Evolutionary conservation across 2,329 filamentous ascomycete species (phyloP).

Genomic region (Fusarium marasasianum): DNA sequence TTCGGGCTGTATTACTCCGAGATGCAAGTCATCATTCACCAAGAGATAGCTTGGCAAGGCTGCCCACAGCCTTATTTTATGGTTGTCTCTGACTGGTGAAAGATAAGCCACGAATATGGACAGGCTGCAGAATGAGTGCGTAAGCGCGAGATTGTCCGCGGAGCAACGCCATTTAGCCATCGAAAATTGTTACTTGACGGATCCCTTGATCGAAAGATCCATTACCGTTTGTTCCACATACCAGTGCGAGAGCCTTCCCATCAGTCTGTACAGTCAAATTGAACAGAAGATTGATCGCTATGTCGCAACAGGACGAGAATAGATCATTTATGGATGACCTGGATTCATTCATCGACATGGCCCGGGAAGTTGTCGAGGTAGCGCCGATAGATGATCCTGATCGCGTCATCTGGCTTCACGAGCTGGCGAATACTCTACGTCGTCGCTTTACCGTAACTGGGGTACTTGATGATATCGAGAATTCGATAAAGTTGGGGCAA

Average conservation of each 20-base stretch:
- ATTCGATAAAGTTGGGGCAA: neutral
- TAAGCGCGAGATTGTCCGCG: neutral
- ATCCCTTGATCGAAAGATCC: no score
- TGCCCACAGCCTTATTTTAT: neutral
- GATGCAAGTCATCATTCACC: neutral
- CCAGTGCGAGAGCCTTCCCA: no score
- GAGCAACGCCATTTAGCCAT: no score
- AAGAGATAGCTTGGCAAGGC: neutral
- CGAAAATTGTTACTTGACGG: fast-evolving
- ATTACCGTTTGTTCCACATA: neutral
- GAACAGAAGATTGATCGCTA: no score
- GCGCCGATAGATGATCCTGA: neutral
- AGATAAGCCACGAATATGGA: neutral
- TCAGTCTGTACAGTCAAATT: no score
- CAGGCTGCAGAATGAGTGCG: neutral
- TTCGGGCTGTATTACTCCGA: no score
- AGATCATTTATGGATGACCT: fast-evolving
- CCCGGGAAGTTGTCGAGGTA: neutral
- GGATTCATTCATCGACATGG: neutral
- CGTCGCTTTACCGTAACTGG: neutral
- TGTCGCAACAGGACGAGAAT: neutral
- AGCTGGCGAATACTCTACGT: neutral
- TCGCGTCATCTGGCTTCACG: neutral
- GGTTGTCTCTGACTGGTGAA: neutral
- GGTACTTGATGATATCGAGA: fast-evolving